Evolutionary conservation across 108 stramenopile genomes (phyloP).

Genomic region (Cyclotella distinguenda): DNA sequence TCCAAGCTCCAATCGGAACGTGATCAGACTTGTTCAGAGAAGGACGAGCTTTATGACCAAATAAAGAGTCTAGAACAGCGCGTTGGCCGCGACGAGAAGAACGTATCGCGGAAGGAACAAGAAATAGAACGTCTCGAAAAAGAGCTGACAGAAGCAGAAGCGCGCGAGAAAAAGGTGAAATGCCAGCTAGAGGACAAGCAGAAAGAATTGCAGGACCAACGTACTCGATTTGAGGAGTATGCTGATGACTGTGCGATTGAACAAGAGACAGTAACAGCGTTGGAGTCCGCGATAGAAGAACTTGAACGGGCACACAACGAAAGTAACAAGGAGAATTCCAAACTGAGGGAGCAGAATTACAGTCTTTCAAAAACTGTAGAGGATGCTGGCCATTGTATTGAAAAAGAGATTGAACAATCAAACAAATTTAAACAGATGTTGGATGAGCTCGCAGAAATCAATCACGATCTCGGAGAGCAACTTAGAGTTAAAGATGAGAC

Average conservation of each 20-base stretch:
- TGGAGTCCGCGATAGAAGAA: constrained; percentile 34
- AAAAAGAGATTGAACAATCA: constrained; percentile 28
- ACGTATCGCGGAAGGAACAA: constrained; percentile 1
- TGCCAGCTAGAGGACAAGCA: constrained; percentile 21
- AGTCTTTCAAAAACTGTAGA: constrained; percentile 28
- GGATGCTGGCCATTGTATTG: constrained; percentile 33
- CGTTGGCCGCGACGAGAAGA: constrained; percentile 12
- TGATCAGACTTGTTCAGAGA: constrained; percentile 16
- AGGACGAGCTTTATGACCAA: constrained; percentile 20
- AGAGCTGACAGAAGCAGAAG: constrained; percentile 9
- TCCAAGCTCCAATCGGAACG: constrained; percentile 16
- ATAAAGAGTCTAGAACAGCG: constrained; percentile 17
- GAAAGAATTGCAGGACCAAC: constrained; percentile 15
- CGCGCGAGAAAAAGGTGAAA: constrained; percentile 24
- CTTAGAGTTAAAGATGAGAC: constrained; percentile 20
- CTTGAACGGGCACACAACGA: constrained; percentile 30
- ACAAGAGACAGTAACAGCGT: constrained; percentile 37
- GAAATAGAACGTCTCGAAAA: constrained; percentile 21
- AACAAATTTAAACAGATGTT: constrained; percentile 27
- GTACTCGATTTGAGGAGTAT: constrained; percentile 30
- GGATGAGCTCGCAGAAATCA: constrained; percentile 37
- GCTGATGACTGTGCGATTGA: constrained; percentile 25
- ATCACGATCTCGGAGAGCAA: constrained; percentile 28
- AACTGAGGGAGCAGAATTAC: constrained; percentile 24
- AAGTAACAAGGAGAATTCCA: constrained; percentile 20